Base-by-base conservation (phyloP, 139 green algal species). In the Penium margaritaceum region DNA sequence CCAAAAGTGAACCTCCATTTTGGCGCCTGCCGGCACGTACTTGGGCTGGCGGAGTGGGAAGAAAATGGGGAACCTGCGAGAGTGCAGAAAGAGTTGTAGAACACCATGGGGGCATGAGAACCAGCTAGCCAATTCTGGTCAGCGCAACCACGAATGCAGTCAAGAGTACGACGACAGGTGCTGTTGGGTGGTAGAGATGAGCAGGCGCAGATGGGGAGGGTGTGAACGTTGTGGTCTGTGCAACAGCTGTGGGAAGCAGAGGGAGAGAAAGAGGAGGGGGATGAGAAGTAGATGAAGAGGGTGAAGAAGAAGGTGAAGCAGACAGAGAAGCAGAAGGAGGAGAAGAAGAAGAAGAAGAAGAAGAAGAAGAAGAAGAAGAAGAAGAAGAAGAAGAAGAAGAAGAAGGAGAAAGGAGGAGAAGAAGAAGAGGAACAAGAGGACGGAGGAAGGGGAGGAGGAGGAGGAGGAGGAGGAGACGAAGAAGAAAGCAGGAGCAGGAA, bases 21-120 rank as follows among this genome's bases (percentile, higher is more conserved):
- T 19, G 0, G 55, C 39, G 1, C 86, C 90, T 3, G 87, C 67
- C 5, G 84, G 71, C 54, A 92, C 53, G 55, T 89, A 80, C 9
- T 96, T 60, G 0, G 92, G 91, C 41, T 88, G 68, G 3, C 80
- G 67, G 34, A 99, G 67, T 4, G 95, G 95, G 72, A 99, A 98
- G 83, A 90, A 98, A 78, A 98, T 98, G 36, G 95, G 89, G 80
- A 99, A 99, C 72, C 72, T 79, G 60, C 27, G 35, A 5, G 38
- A 3, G 41, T 38, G 33, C 6, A 51, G 17, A 7, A 30, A 72
- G 1, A 37, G 15, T 32, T 9, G 15, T n/a, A 27, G 2, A 2
- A 34, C 14, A 1, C 24, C 34, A 14, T 32, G 2, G 54, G 27
- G 27, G 1, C 9, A 2, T 15, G 1, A 39, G 2, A 39, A 29